A percentile compares a stretch with the other conserved stretches of the same genome.
phyloP scores from a whole-genome alignment of 108 stramenopile genomes.

The Conticribra guillardii region DNA sequence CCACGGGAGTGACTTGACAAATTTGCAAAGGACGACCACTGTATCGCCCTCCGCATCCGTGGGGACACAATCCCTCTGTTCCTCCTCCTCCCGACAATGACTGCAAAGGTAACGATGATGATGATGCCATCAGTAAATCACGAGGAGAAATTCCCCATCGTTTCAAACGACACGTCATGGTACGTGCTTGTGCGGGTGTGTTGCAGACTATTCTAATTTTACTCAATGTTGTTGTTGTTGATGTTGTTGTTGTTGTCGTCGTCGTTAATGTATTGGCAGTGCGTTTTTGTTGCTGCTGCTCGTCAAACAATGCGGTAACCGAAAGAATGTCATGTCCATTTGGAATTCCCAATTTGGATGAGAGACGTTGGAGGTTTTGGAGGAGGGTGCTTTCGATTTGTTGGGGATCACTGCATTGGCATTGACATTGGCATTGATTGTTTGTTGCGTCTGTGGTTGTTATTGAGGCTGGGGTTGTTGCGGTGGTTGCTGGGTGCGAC shows the following conservation, averaged over 20 bases:
- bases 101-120: no score
- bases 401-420: neutral
- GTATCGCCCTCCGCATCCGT: constrained; percentile 37
- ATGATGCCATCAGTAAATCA: constrained; percentile 25
- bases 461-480: neutral
- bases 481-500: neutral
- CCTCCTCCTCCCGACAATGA: no score
- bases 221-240: neutral
- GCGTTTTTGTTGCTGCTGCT: no score
- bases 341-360: neutral
- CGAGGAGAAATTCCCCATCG: constrained; percentile 35
- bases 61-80: constrained; percentile 10
- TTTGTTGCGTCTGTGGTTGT: neutral
- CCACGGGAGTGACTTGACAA: constrained; percentile 52
- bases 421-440: neutral
- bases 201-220: constrained; percentile 46
- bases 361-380: neutral
- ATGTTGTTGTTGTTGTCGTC: neutral
- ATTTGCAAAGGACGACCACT: constrained; percentile 51
- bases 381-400: constrained; percentile 4
- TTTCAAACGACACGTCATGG: constrained; percentile 24
- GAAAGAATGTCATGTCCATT: neutral
- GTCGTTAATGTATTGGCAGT: neutral
- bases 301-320: neutral
- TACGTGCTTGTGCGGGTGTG: constrained; percentile 35